phyloP scores from a whole-genome alignment of 768 basidiomycete genomes.

The Clavulina sp. region DNA sequence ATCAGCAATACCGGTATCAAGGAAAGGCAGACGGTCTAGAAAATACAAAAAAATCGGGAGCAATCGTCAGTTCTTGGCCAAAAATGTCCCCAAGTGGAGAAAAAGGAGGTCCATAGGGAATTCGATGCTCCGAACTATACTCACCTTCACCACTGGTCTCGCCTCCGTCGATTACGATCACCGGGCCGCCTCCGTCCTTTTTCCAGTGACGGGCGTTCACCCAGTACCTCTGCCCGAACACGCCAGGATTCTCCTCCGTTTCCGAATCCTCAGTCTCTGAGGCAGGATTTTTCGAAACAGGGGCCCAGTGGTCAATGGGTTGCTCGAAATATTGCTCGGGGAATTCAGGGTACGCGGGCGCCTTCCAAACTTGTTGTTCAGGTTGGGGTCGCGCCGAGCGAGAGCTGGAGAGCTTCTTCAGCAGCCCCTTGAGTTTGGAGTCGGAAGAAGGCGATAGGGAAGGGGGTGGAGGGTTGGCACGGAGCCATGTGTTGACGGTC shows the following conservation, averaged over 20 bases:
- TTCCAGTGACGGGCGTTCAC: conserved; percentile 68
- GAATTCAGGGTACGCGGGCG: not conserved
- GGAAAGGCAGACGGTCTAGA: conserved; percentile 26
- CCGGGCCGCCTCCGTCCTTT: conserved; percentile 57
- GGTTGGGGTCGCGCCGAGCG: too few relatives aligned
- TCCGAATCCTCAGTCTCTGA: too few relatives aligned
- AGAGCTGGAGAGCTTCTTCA: not conserved
- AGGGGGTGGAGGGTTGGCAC: too few relatives aligned
- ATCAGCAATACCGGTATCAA: conserved; percentile 71
- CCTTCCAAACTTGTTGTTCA: too few relatives aligned
- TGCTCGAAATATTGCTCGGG: conserved; percentile 48
- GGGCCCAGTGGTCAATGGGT: conserved; percentile 67
- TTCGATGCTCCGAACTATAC: not conserved
- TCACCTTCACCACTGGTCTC: conserved; percentile 60
- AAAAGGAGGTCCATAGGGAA: not conserved
- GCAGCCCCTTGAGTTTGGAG: not conserved
- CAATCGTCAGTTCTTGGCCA: too few relatives aligned
- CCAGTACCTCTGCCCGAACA: conserved; percentile 87
- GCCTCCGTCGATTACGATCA: conserved; percentile 83
- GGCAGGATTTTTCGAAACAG: conserved; percentile 34
- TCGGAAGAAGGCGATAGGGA: too few relatives aligned
- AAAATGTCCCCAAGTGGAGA: too few relatives aligned
- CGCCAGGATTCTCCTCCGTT: too few relatives aligned
- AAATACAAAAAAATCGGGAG: too few relatives aligned
- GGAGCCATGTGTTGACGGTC: not conserved